These are phyloP conservation scores for Begonia masoniana DNA, from an alignment of 306 rosid species.

Conservation along the genomic window DNA sequence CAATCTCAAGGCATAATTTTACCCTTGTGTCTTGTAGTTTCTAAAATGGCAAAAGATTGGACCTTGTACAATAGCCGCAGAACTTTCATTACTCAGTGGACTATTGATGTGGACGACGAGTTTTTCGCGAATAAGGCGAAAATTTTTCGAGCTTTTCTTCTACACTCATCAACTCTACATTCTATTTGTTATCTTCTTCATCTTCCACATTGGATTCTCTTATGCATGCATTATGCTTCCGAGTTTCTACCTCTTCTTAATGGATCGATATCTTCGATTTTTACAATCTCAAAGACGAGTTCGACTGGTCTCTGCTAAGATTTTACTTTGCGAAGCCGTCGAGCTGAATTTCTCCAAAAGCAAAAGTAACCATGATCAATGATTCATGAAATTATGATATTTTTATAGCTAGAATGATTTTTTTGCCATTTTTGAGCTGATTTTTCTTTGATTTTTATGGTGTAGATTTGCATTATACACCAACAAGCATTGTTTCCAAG, in stretches of 20 bases:
- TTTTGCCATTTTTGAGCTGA: not conserved
- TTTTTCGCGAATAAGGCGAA: conserved; percentile 30
- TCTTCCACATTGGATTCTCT: conserved; percentile 47
- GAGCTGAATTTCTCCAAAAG: conserved; percentile 49
- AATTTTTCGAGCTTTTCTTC: conserved; percentile 42
- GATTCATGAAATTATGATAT: not conserved
- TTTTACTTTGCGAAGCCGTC: conserved; percentile 43
- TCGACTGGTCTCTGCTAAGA: conserved; percentile 24
- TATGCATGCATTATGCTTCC: conserved; percentile 39
- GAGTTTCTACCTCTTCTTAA: conserved; percentile 45
- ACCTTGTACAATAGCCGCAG: conserved; percentile 49
- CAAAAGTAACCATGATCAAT: conserved; percentile 17
- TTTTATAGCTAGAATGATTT: not conserved
- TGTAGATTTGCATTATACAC: conserved; percentile 32
- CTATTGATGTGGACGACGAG: conserved; percentile 42
- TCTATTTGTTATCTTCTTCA: conserved; percentile 38
- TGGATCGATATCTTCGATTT: conserved; percentile 40
- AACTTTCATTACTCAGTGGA: conserved; percentile 31
- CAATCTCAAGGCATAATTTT: no score
- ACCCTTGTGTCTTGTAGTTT: conserved; percentile 14
- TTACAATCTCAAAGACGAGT: conserved; percentile 36
- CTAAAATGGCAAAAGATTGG: conserved; percentile 37
- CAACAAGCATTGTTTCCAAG: conserved; percentile 49
- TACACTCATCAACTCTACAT: conserved; percentile 40
- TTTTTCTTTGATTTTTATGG: not conserved